Base-by-base conservation (phyloP, 805 yeast genomes). In the Saturnispora bothae region DNA sequence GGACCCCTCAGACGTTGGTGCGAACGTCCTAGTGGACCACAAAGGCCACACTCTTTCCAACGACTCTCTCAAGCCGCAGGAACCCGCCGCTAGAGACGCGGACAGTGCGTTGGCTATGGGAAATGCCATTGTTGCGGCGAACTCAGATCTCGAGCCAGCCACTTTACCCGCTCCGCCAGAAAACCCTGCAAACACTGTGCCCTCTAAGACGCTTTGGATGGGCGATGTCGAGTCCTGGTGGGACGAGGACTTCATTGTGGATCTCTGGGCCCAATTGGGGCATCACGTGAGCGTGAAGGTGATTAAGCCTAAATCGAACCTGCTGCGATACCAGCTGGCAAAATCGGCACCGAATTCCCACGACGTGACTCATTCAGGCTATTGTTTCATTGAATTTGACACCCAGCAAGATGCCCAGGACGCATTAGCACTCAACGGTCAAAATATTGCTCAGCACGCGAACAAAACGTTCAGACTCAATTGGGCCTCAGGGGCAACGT, bases 401-500 rank as follows among this genome's bases (percentile, higher is more conserved):
- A 59, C 69, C 29, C 77, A 72, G 43, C 77, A 75, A 29, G 81
- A 76, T 47, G 88, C 89, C 4, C 77, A 74, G 45, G 71, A 68
- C 38, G 89, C 84, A 0, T 59, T 82, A 37, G 61, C 76, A 8
- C 59, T 79, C 33, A 82, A 82, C 52, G 83, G 88, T 5, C 66
- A 73, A 7, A 60, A 68, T 28, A 65, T 82, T 30, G 85, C 86
- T 14, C 78, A 74, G 47, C 48, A 66, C 5, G 54, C 54, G 26
- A 73, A 73, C 53, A 75, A 83, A 58, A 64, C 71, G 28, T 81
- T 81, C 54, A 66, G 89, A 49, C 67, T 82, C 44, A 82, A 82
- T 51, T 82, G 94, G 94, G 92, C 94, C 1, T 70, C 80, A 21
- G 86, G 85, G 13, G 89, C 89, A 8, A 82, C 89, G 10, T 61